phyloP scores from a whole-genome alignment of 1,284 basidiomycete genomes.

The Malassezia vespertilionis region DNA sequence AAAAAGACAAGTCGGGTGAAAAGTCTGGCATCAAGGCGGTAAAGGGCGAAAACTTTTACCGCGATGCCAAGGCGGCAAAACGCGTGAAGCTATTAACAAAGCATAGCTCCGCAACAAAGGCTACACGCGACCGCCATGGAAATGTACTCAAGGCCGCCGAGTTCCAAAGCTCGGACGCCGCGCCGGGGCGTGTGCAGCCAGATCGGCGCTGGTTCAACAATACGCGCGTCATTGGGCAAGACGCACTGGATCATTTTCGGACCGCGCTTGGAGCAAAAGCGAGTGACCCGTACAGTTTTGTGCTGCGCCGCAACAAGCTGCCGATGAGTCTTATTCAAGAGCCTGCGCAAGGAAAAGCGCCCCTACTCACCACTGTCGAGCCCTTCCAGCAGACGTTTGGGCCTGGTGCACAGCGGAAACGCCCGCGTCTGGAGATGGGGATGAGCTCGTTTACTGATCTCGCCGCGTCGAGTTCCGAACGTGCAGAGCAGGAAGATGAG shows the following conservation, averaged over 20 bases:
- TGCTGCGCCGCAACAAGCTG: slow-evolving; percentile 43
- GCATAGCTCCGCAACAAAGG: slow-evolving; percentile 38
- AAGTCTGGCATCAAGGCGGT: slow-evolving; percentile 22
- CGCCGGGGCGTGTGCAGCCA: slow-evolving; percentile 45
- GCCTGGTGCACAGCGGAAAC: slow-evolving; percentile 42
- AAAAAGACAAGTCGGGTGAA: slow-evolving; percentile 19
- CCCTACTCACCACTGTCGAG: slow-evolving; percentile 38
- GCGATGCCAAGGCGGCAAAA: slow-evolving; percentile 45
- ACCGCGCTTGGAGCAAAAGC: slow-evolving; percentile 38
- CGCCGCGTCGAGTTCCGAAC: slow-evolving; percentile 28
- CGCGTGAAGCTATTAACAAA: slow-evolving; percentile 43
- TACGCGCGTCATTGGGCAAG: slow-evolving; percentile 70
- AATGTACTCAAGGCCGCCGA: slow-evolving; percentile 41
- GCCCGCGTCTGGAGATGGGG: slow-evolving; percentile 39
- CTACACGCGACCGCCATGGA: slow-evolving; percentile 41
- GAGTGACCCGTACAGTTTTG: slow-evolving; percentile 43
- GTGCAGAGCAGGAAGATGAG: slow-evolving; percentile 29
- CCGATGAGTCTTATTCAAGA: slow-evolving; percentile 46
- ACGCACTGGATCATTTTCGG: slow-evolving; percentile 53
- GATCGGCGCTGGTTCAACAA: slow-evolving; percentile 55
- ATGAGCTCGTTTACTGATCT: slow-evolving; percentile 42
- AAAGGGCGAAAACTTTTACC: slow-evolving; percentile 47
- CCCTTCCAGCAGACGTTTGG: slow-evolving; percentile 43
- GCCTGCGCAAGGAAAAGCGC: slow-evolving; percentile 32
- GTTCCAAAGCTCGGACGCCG: slow-evolving; percentile 44